Percentiles rank a stretch among this genome's conserved stretches.
These are phyloP conservation scores for Pinus tabuliformis DNA, from an alignment of 75 land plant species.

Conservation along the genomic window DNA sequence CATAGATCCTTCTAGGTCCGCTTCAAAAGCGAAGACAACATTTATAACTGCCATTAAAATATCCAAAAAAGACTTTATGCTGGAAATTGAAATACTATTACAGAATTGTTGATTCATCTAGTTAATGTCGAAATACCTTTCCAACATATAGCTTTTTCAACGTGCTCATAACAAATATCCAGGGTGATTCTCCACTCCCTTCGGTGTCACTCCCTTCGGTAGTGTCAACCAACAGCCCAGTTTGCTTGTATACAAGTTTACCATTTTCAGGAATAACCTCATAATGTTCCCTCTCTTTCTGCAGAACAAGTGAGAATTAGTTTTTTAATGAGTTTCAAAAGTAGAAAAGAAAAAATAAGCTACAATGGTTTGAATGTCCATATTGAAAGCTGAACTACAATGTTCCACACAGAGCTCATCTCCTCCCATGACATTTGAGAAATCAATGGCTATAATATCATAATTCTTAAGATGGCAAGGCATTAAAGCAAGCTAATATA, in stretches of 20 bases:
- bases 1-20: neutral
- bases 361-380: neutral
- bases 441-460: neutral
- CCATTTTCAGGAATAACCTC: constrained; percentile 70
- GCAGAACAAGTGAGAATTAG: neutral
- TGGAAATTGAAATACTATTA: no score
- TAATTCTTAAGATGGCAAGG: neutral
- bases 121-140: constrained; percentile 36
- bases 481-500: neutral
- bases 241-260: constrained; percentile 51
- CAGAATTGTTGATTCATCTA: no score
- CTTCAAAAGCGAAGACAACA: neutral
- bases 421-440: neutral
- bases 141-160: constrained; percentile 70
- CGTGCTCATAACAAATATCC: constrained; percentile 99
- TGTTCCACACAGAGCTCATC: neutral
- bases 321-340: neutral
- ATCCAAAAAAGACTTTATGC: no score
- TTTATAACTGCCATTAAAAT: no score
- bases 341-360: neutral
- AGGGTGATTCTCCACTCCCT: constrained; percentile 33
- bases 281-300: constrained; percentile 88
- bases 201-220: constrained; percentile 4
- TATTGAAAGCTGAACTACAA: neutral
- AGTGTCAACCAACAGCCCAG: constrained; percentile 61